Conservation (phyloP, 148 eudicot genomes). For the Amaranthus cruentus region DNA sequence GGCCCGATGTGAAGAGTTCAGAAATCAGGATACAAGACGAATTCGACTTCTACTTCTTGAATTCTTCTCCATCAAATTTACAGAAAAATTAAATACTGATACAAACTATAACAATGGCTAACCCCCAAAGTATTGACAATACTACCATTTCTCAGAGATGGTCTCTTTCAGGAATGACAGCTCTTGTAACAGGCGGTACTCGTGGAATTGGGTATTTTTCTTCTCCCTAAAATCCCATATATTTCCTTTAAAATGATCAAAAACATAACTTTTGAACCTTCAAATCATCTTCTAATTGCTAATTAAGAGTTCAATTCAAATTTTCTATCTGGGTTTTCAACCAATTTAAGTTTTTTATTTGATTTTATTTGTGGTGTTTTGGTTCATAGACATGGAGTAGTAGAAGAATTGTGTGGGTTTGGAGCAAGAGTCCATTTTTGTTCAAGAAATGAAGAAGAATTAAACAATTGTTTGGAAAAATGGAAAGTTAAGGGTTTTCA, state of each 20-base stretch:
- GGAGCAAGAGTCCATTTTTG: conserved; percentile 80
- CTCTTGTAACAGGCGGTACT: conserved; percentile 96
- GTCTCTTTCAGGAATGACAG: conserved; percentile 71
- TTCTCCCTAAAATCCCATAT: not conserved
- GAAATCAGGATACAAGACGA: no score
- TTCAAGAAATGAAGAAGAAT: conserved; percentile 65
- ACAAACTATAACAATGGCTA: conserved; percentile 9
- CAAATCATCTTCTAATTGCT: no score
- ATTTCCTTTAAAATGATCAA: not conserved
- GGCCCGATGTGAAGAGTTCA: no score
- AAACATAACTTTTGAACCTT: not conserved
- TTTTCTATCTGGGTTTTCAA: not conserved
- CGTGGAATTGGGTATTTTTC: conserved; percentile 81
- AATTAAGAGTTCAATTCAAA: no score
- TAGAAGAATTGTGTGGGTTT: conserved; percentile 68
- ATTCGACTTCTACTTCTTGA: no score
- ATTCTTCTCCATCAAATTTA: not conserved
- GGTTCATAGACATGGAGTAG: conserved; percentile 58
- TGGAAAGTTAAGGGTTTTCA: conserved; percentile 63
- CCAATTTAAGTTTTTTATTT: not conserved
- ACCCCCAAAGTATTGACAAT: not conserved
- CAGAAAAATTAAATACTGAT: not conserved
- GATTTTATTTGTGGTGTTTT: not conserved
- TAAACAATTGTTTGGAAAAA: conserved; percentile 59
- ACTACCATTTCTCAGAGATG: conserved; percentile 31